A percentile compares a stretch with the other conserved stretches of the same genome.
Evolutionary conservation across 2,329 filamentous ascomycete species (phyloP).

Genomic region (Cordyceps cateniannulata): DNA sequence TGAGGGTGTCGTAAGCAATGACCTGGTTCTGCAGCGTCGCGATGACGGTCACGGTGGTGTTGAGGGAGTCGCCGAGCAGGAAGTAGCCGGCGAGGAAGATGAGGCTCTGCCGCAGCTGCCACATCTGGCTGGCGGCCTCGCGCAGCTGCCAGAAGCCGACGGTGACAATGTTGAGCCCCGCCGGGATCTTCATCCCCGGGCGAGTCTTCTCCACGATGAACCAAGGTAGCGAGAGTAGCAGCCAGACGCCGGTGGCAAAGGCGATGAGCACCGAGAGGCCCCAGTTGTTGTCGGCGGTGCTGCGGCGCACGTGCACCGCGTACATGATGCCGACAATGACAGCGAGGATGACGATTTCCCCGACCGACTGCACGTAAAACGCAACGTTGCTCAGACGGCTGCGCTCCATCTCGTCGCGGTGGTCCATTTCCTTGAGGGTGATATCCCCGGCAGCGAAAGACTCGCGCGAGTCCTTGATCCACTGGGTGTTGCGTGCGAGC

Average conservation of each 20-base stretch:
- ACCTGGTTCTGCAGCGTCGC: slow-evolving; percentile 58
- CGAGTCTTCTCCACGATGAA: slow-evolving; percentile 58
- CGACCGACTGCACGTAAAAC: slow-evolving; percentile 58
- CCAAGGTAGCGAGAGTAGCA: slow-evolving; percentile 59
- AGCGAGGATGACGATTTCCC: slow-evolving; percentile 57
- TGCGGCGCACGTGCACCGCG: slow-evolving; percentile 51
- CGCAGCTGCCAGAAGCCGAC: slow-evolving; percentile 57
- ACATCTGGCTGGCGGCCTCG: slow-evolving; percentile 52
- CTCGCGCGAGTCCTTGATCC: slow-evolving; percentile 26
- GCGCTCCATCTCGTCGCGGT: slow-evolving; percentile 54
- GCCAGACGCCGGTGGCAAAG: slow-evolving; percentile 58
- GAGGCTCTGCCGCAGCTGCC: slow-evolving; percentile 58
- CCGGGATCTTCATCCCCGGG: slow-evolving; percentile 43
- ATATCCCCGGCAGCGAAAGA: slow-evolving; percentile 39
- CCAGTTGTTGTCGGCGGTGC: slow-evolving; percentile 57
- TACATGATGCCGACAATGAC: slow-evolving; percentile 60
- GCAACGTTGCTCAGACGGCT: slow-evolving; percentile 57
- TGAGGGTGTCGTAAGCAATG: slow-evolving; percentile 57
- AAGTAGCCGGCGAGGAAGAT: slow-evolving; percentile 63
- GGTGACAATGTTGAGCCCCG: slow-evolving; percentile 40
- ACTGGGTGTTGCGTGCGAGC: slow-evolving; percentile 30
- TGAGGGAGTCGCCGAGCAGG: slow-evolving; percentile 61
- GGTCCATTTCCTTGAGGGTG: slow-evolving; percentile 52
- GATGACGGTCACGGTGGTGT: slow-evolving; percentile 65
- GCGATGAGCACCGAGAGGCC: slow-evolving; percentile 59